These are phyloP conservation scores for Epichloe elymi DNA, from an alignment of 2,329 filamentous ascomycete genomes.

Conservation along the genomic window DNA sequence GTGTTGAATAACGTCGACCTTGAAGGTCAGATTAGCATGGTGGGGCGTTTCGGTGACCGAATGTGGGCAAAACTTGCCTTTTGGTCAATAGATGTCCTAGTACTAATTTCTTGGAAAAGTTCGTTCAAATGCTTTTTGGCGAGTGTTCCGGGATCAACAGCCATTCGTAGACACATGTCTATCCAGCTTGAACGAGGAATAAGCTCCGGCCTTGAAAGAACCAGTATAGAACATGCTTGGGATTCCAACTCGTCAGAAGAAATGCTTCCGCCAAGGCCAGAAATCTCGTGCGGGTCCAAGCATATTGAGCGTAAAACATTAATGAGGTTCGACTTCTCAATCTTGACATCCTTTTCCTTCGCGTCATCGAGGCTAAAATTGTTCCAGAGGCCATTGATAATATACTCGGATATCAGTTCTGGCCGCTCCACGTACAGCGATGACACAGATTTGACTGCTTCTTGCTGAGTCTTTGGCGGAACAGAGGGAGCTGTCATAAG, in stretches of 20 bases:
- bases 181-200: conserved; percentile 80
- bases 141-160: conserved; percentile 70
- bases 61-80: conserved; percentile 29
- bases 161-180: conserved; percentile 65
- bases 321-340: conserved; percentile 50
- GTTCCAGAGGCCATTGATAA: conserved; percentile 65
- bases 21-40: conserved; percentile 3
- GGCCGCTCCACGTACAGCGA: conserved; percentile 50
- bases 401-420: conserved; percentile 41
- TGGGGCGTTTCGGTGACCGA: not conserved
- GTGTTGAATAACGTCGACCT: conserved; percentile 33
- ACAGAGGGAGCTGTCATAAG: conserved; percentile 50
- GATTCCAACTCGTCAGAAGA: conserved; percentile 40
- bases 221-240: conserved; percentile 65
- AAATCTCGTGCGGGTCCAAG: conserved; percentile 37
- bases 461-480: conserved; percentile 48
- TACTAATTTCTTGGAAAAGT: conserved; percentile 55
- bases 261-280: conserved; percentile 28
- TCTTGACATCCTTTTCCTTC: conserved; percentile 68
- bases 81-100: conserved; percentile 32
- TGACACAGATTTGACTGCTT: conserved; percentile 49
- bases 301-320: conserved; percentile 50
- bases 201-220: conserved; percentile 66
- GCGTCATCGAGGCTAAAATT: conserved; percentile 57
- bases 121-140: conserved; percentile 49